Base-by-base conservation (phyloP, 2,329 filamentous ascomycete species). In the Aspergillus arachidicola region DNA sequence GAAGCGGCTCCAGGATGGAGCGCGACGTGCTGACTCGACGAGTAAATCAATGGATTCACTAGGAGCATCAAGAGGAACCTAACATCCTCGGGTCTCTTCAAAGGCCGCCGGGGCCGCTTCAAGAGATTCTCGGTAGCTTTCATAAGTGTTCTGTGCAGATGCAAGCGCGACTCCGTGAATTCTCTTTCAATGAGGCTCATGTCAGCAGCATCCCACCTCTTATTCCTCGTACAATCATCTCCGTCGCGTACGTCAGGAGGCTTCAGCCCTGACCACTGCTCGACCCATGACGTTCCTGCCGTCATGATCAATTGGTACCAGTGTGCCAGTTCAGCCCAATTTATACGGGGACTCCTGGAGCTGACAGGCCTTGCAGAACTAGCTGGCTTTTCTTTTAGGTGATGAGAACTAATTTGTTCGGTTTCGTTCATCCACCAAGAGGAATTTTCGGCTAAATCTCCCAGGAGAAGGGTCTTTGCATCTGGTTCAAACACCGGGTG, bases 91-190 rank as follows among this genome's bases (percentile, higher is more conserved):
- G 91, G 87, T 30, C 87, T 86, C 55, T 83, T 85, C 57, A 97
- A 76, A 6, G 86, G 86, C 36, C 89, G 86, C 1, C 91, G 88
- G 0, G 94, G 93, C 21, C 93, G 86, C 76, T 94, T 96, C 23
- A 97, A 81, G 9, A 96, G 78, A 69, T 86, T 88, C 75, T 97
- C 94, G 0, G 88, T 91, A 11, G 89, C 88, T 75, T 94, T 96
- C 28, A 97, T 80, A 9, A 97, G 78, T 1, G 87, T 84, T 60
- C 88, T 83, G 63, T 92, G 89, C 16, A 88, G 77, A 75, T 94
- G 91, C 30, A 87, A 82, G 71, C 92, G 89, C 2, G 89, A 91
- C 65, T 88, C 85, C 32, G 75, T 71, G 36, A 89, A 74, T 55
- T 85, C 80, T 41, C 80, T 79, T 56, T 88, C 84, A 43, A 89